These are phyloP conservation scores for Pezicula neosporulosa DNA, from an alignment of 2,329 filamentous ascomycete genomes.

Conservation along the genomic window DNA sequence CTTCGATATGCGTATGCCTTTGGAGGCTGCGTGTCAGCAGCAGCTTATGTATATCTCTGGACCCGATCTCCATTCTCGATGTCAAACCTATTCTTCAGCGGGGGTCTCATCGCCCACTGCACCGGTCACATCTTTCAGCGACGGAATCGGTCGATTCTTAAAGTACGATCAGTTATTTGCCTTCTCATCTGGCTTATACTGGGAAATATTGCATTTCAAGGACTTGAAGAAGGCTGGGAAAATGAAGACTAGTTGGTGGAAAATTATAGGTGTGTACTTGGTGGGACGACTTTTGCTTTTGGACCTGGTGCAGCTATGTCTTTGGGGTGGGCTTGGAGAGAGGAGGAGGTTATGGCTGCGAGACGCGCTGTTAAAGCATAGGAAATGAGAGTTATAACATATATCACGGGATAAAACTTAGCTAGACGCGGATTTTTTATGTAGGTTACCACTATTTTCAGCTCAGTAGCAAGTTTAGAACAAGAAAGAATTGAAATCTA, in stretches of 20 bases:
- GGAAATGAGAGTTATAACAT: background rate
- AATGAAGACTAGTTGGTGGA: constrained; percentile 15
- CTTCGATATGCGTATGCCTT: constrained; percentile 10
- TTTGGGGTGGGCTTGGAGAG: constrained; percentile 26
- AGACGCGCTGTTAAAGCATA: background rate
- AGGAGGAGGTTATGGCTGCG: constrained; percentile 25
- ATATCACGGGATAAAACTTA: too few species aligned
- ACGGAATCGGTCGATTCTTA: constrained; percentile 8
- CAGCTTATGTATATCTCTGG: constrained; percentile 5
- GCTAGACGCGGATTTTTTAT: too few species aligned
- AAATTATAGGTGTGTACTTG: constrained; percentile 7
- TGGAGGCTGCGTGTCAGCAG: constrained; percentile 3
- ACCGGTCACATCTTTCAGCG: background rate
- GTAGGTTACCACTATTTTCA: too few species aligned
- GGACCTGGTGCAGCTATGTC: constrained; percentile 25
- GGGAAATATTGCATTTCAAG: constrained; percentile 25
- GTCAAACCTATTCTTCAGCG: constrained; percentile 16
- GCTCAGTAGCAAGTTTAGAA: too few species aligned
- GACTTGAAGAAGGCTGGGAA: constrained; percentile 28
- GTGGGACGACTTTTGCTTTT: constrained; percentile 7
- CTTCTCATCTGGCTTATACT: constrained; percentile 8
- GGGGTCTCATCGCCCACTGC: constrained; percentile 15
- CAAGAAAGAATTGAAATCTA: too few species aligned
- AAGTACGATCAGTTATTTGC: constrained; percentile 15
- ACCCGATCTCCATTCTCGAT: constrained; percentile 7